Base-by-base conservation (phyloP, 1,139 yeast genomes). In the Suhomyces kunorum region DNA sequence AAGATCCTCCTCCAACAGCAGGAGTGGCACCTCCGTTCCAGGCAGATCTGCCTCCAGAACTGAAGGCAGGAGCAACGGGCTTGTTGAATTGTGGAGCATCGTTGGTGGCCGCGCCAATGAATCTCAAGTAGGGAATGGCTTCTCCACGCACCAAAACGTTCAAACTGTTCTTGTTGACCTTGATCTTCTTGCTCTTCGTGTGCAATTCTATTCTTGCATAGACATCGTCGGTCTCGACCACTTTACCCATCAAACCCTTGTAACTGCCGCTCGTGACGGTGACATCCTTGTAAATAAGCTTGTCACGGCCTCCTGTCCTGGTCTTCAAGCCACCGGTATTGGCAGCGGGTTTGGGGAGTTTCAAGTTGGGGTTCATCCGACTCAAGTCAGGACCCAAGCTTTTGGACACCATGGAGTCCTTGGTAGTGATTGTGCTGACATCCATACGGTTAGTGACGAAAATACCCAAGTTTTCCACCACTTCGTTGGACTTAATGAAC, bases 181-280 rank as follows among this genome's bases (percentile, higher is more conserved):
- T 88, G 48, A 90, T 81, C 46, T 84, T 87, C 61, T 92, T 94
- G 56, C 84, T 83, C 55, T 89, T 90, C 27, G 97, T 87, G 62
- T 92, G 98, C 49, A 92, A 76, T 64, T 92, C 99, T 34, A 92
- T 86, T 46, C 98, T 78, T 3, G 98, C 98, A 53, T 76, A 79
- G 15, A 83, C 84, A 46, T 95, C 98, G 52, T 89, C 94, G 11
- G 96, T 87, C 58, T 92, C 98, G 47, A 87, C 86, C 29, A 94
- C 89, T 51, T 87, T 86, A 58, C 98, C 99, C 71, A 85, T 83
- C 52, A 89, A 79, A 30, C 98, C 98, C 66, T 92, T 94, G 64
- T 90, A 88, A 48, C 90, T 90, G 6, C 98, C 96, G 53, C 86
- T 81, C 24, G 87, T 81, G 36, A 94, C 86, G 45, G 90, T 81